Base-by-base conservation (phyloP, 2,329 filamentous ascomycete genomes). In the Talaromyces sp. region DNA sequence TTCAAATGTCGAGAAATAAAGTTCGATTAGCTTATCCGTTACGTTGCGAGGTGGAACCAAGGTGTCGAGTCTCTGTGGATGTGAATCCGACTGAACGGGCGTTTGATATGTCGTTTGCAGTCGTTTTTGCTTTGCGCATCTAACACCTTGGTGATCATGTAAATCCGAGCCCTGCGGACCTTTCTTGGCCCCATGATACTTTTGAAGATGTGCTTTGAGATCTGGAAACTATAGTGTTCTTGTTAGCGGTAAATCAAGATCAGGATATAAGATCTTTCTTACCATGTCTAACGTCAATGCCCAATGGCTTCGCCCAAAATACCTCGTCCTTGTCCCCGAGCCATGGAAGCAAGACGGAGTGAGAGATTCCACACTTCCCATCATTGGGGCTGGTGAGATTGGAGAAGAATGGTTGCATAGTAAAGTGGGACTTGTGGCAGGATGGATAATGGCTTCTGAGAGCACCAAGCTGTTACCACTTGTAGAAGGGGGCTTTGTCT, bases 261-360 rank as follows among this genome's bases (percentile, higher is more conserved):
- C 5, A 27, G 27, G 10, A 16, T 32, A 5, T 3, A n/a, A 5
- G 11, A 29, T 27, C 47, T 42, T 22, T 24, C 14, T 3, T 45
- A 45, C 47, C 47, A 49, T 49, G 10, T 49, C 35, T 22, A 49
- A 16, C 10, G 37, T 49, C 29, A 41, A 33, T n/a, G 47, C 47
- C 47, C 47, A 41, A 22, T 49, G 47, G 11, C 47, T 49, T 40
- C 47, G 37, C 10, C 47, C 47, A 27, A 49, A 49, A 36, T 30
- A 49, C 16, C 47, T 40, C 13, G 47, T 49, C 17, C 37, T 39
- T 16, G 29, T 35, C 14, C 29, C 29, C 2, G 29, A 20, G 9
- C 47, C 47, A 32, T 33, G 37, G n/a, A 49, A 49, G 14, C 35
- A 49, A 33, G 36, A 49, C 17, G 29, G 47, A 10, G 36, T 49